These are phyloP conservation scores for Leccinum boreale DNA, from an alignment of 768 basidiomycete genomes.

Conservation along the genomic window DNA sequence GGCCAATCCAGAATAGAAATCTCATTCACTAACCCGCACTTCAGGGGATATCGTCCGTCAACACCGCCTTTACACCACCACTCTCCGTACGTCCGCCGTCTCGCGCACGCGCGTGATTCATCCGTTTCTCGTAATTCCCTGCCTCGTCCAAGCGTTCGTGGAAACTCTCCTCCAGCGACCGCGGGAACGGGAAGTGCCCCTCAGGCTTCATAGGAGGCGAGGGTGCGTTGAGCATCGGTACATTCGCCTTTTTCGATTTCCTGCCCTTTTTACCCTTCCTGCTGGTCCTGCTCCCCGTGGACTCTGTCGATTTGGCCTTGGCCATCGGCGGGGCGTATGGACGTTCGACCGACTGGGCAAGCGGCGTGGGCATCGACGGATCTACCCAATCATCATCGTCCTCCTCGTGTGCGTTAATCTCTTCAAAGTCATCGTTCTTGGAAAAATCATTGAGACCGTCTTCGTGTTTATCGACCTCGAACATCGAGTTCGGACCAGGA, in stretches of 20 bases:
- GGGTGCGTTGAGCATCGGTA: constrained; percentile 40
- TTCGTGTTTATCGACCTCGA: constrained; percentile 23
- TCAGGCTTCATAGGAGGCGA: constrained; percentile 26
- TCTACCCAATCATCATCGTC: constrained; percentile 66
- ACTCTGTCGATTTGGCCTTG: constrained; percentile 26
- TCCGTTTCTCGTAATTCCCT: constrained; percentile 44
- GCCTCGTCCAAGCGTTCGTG: constrained; percentile 20
- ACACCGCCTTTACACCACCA: constrained; percentile 76
- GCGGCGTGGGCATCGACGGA: constrained; percentile 48
- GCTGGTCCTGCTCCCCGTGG: constrained; percentile 24
- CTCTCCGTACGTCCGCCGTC: constrained; percentile 85
- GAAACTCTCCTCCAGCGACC: constrained; percentile 41
- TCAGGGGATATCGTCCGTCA: constrained; percentile 40
- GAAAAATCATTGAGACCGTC: constrained; percentile 24
- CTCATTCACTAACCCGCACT: constrained; percentile 7
- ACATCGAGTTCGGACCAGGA: constrained; percentile 48
- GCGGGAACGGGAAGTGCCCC: constrained; percentile 65
- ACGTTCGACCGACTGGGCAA: constrained; percentile 23
- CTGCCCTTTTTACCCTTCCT: constrained; percentile 34
- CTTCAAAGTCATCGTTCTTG: constrained; percentile 26
- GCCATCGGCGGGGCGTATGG: constrained; percentile 28
- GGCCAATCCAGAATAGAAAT: constrained; percentile 10
- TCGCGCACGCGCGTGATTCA: constrained; percentile 71
- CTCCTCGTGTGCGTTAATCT: constrained; percentile 30
- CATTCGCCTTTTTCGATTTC: constrained; percentile 34